phyloP scores from a whole-genome alignment of 305 asterid genomes.

The Plantago lanceolata region DNA sequence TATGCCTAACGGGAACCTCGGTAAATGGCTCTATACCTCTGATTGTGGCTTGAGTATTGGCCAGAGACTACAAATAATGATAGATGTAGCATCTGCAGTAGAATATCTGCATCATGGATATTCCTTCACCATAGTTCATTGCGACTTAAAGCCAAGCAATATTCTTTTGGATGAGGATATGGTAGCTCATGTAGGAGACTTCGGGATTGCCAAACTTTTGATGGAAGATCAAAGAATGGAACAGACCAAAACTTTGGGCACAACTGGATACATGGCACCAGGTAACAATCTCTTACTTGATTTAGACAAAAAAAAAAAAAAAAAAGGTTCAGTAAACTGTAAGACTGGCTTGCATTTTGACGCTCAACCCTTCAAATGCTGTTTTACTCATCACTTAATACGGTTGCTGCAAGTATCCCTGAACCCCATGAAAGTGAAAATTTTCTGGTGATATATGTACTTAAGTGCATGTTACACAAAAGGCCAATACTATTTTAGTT shows the following conservation, averaged over 20 bases:
- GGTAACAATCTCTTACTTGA: constrained; percentile 15
- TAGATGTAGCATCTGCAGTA: constrained; percentile 19
- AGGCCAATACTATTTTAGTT: too few relatives aligned
- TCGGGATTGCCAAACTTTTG: constrained; percentile 17
- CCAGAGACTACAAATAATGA: constrained; percentile 5
- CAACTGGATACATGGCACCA: constrained; percentile 46
- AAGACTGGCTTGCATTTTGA: too few relatives aligned
- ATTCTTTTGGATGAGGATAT: constrained; percentile 8
- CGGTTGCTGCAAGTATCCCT: too few relatives aligned
- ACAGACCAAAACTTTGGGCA: constrained; percentile 35
- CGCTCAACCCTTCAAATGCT: too few relatives aligned
- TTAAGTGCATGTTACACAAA: too few relatives aligned
- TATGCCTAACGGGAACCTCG: background rate
- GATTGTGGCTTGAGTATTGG: background rate
- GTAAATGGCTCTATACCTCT: background rate
- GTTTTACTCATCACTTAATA: too few relatives aligned
- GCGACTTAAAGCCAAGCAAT: constrained; percentile 22
- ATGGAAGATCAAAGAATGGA: constrained; percentile 7
- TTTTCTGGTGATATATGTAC: too few relatives aligned
- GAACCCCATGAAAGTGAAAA: too few relatives aligned
- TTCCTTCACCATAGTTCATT: constrained; percentile 10
- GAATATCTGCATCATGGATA: constrained; percentile 23
- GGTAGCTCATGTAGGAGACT: constrained; percentile 11
- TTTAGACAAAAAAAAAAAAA: too few relatives aligned
- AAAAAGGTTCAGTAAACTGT: too few relatives aligned